phyloP scores from a whole-genome alignment of 192 early-diverging fungal genomes.

The Mycoemilia scoparia region DNA sequence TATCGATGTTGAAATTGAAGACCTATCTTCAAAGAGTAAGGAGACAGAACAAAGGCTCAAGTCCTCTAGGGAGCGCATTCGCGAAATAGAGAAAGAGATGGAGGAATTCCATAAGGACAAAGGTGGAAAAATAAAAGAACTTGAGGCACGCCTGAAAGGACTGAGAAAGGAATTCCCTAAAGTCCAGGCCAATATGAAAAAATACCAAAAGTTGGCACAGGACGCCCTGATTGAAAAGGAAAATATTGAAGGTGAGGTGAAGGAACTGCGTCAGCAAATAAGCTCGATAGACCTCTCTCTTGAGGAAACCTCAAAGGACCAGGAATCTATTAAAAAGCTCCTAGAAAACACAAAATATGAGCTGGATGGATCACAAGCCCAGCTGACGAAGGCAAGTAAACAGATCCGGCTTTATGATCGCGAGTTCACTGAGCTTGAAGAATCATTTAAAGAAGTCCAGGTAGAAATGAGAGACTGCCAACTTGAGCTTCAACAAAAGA shows the following conservation, averaged over 20 bases:
- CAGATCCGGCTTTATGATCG: conserved; percentile 56
- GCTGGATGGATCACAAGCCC: conserved; percentile 32
- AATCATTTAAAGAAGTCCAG: conserved; percentile 42
- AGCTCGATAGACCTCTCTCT: conserved; percentile 10
- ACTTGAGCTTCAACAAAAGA: conserved; percentile 64
- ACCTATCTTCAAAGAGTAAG: conserved; percentile 33
- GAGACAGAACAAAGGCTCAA: conserved; percentile 29
- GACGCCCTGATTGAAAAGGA: conserved; percentile 24
- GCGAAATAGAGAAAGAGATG: conserved; percentile 72
- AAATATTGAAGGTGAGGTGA: conserved; percentile 22
- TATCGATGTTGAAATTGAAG: conserved; percentile 25
- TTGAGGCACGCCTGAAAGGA: conserved; percentile 47
- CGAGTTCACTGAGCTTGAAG: conserved; percentile 54
- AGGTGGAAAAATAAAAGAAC: conserved; percentile 70
- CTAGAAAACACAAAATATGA: conserved; percentile 23
- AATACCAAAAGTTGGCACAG: conserved; percentile 17
- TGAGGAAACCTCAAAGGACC: conserved; percentile 28
- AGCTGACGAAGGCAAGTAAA: conserved; percentile 41
- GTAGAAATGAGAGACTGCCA: conserved; percentile 44
- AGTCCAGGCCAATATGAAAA: conserved; percentile 20
- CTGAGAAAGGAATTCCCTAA: conserved; percentile 47
- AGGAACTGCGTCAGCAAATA: conserved; percentile 10
- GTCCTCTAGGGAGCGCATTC: conserved; percentile 31
- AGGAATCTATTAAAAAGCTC: conserved; percentile 26
- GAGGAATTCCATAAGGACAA: conserved; percentile 72